Evolutionary conservation across 148 eudicot species (phyloP).

Genomic region (Cornus controversa): DNA sequence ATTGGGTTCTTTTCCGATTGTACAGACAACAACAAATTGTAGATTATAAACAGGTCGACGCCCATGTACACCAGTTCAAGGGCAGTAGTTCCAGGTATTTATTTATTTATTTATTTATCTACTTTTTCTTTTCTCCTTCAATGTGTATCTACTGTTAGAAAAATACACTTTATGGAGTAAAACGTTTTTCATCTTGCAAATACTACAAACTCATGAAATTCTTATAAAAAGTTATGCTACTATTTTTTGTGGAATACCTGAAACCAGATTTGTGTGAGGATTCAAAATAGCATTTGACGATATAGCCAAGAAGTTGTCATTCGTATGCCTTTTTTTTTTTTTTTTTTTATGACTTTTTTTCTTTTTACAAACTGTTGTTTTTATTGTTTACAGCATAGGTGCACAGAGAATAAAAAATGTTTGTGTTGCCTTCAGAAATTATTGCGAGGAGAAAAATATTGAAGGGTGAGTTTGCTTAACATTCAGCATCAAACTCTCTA

Average conservation of each 20-base stretch:
- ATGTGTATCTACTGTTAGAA: too few species aligned
- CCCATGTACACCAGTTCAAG: slow-evolving; percentile 67
- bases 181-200: too few species aligned
- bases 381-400: slow-evolving; percentile 48
- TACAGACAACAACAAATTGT: slow-evolving; percentile 50
- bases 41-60: slow-evolving; percentile 53
- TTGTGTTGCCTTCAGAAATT: slow-evolving; percentile 49
- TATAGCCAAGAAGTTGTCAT: too few species aligned
- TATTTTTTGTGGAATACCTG: too few species aligned
- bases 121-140: too few species aligned
- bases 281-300: too few species aligned
- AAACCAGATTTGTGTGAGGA: too few species aligned
- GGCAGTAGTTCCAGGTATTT: slow-evolving; percentile 70
- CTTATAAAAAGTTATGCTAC: too few species aligned
- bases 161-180: too few species aligned
- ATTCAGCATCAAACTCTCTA: background rate
- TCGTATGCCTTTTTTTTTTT: too few species aligned
- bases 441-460: slow-evolving; percentile 53
- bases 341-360: background rate
- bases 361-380: background rate
- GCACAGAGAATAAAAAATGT: slow-evolving; percentile 52
- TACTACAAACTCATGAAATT: too few species aligned
- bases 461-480: slow-evolving; percentile 47
- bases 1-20: slow-evolving; percentile 3
- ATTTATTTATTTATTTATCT: background rate